Evolutionary conservation across 495 filamentous ascomycete species (phyloP).

Genomic region (Hypomontagnella monticulosa): DNA sequence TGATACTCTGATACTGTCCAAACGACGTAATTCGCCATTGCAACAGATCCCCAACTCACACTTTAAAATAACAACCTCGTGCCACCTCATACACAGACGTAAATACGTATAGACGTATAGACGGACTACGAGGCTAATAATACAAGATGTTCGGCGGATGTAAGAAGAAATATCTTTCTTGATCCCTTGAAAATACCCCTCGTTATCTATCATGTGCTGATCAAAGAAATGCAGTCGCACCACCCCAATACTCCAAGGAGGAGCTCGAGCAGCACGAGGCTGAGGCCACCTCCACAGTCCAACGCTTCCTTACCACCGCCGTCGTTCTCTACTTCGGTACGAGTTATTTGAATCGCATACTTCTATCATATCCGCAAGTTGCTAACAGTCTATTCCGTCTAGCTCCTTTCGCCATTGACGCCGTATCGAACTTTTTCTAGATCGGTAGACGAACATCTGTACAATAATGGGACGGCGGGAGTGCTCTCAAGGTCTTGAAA

Average conservation of each 20-base stretch:
- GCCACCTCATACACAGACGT: not conserved
- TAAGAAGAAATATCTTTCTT: constrained; percentile 34
- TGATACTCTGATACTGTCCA: constrained; percentile 9
- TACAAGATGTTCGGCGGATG: constrained; percentile 59
- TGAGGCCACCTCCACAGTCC: constrained; percentile 73
- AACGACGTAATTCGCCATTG: constrained; percentile 2
- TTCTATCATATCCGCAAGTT: not conserved
- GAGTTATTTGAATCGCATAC: constrained; percentile 39
- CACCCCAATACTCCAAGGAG: constrained; percentile 60
- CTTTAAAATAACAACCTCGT: constrained; percentile 12
- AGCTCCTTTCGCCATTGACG: constrained; percentile 88
- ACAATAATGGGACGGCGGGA: constrained; percentile 1
- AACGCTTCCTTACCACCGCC: constrained; percentile 68
- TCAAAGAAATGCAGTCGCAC: constrained; percentile 49
- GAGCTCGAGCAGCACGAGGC: constrained; percentile 72
- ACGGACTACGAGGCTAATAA: constrained; percentile 1
- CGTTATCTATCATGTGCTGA: not conserved
- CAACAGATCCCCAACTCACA: not conserved
- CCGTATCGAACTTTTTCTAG: constrained; percentile 78
- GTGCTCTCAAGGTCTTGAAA: not conserved
- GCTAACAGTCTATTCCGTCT: constrained; percentile 11
- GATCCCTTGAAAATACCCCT: not conserved
- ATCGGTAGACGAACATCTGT: constrained; percentile 1
- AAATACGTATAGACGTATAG: not conserved
- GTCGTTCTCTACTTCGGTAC: constrained; percentile 85